phyloP scores from a whole-genome alignment of 2,329 filamentous ascomycete genomes.

The Monosporascus sp. region DNA sequence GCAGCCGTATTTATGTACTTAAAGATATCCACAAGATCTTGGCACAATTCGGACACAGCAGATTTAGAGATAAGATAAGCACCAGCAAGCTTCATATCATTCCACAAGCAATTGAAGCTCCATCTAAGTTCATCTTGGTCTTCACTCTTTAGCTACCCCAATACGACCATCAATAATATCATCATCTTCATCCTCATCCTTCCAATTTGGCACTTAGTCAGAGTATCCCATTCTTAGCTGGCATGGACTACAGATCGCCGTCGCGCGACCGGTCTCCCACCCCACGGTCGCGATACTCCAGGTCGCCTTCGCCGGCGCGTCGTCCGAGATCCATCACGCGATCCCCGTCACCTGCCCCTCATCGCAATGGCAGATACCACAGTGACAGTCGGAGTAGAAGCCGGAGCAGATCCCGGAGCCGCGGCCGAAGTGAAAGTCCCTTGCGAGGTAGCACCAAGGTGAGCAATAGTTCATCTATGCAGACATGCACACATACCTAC shows the following conservation, averaged over 20 bases:
- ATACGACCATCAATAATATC: no score
- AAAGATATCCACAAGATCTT: no score
- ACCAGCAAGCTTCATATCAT: no score
- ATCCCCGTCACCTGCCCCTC: conserved; percentile 24
- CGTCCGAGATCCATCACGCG: conserved; percentile 24
- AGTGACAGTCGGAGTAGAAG: conserved; percentile 15
- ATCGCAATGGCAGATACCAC: conserved; percentile 31
- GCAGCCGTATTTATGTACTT: no score
- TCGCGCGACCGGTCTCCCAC: conserved; percentile 28
- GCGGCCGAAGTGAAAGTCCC: conserved; percentile 22
- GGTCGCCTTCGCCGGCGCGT: conserved; percentile 25
- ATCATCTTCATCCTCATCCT: no score
- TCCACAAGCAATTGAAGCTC: no score
- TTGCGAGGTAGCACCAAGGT: conserved; percentile 28
- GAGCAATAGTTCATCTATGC: neutral
- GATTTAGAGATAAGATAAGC: no score
- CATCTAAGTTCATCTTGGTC: no score
- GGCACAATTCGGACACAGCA: no score
- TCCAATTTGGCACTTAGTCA: no score
- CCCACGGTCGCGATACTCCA: conserved; percentile 33
- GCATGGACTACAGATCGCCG: conserved; percentile 28
- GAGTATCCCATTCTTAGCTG: neutral
- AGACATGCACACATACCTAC: neutral
- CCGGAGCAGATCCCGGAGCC: conserved; percentile 17
- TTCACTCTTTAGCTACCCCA: no score